Base-by-base conservation (phyloP, 1,284 basidiomycete genomes). In the Marasmius sp. region DNA sequence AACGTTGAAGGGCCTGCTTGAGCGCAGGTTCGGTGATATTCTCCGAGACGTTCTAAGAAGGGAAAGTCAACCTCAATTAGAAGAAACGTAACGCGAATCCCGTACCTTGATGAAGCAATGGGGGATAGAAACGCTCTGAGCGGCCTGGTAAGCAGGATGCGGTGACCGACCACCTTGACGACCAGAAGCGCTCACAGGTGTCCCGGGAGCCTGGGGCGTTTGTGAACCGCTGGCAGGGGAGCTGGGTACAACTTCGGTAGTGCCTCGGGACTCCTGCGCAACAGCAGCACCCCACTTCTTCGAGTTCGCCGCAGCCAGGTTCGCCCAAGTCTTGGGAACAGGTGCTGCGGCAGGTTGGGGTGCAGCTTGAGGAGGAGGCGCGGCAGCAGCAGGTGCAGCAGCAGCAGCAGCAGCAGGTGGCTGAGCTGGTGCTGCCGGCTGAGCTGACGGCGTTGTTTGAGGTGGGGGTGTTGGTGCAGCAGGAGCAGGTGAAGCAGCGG, bases 91-190 rank as follows among this genome's bases (percentile, higher is more conserved):
- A 60, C 47, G 47, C 16, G 36, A 48, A 36, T 6, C 48, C 48
- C 10, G 61, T 43, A 92, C 92, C 85, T 96, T 97, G 80, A 96
- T 88, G 76, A 96, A 97, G 76, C 93, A 94, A 65, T 90, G 87
- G 3, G 91, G 72, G 16, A 86, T 92, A 39, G 82, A 82, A 57
- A 93, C 78, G 62, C 75, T 81, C 63, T 85, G 76, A 12, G 88
- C 91, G 64, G 87, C 85, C 38, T 81, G 72, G 60, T 79, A 75
- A 12, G 77, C 76, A 1, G 85, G 84, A 66, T 86, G 84, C 11
- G 62, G 59, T 72, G 62, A 45, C 65, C 65, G 54, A 57, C 71
- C 50, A 37, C 69, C 69, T 54, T 69, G 69, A 34, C 72, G 70
- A 33, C 65, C 60, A 63, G 43, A 39, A 52, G 56, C 61, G 22